phyloP scores from a whole-genome alignment of 148 eudicot genomes.

The Nyssa sinensis region DNA sequence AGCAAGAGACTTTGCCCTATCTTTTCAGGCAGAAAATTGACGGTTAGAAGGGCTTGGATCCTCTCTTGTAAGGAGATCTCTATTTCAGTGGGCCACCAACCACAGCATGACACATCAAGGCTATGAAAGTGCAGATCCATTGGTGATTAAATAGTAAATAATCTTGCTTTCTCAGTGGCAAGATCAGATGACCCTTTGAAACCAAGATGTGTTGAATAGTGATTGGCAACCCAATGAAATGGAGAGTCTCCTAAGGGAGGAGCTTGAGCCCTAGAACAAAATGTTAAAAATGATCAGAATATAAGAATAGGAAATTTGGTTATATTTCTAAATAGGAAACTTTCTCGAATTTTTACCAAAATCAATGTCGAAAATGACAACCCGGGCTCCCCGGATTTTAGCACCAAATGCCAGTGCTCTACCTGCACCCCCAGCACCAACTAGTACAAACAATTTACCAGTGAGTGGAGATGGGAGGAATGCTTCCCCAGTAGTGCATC shows the following conservation, averaged over 20 bases:
- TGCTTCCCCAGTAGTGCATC: slow-evolving; percentile 17
- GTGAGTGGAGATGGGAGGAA: slow-evolving; percentile 28
- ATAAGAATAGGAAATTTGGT: background rate
- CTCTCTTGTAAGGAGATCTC: background rate
- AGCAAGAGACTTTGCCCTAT: slow-evolving; percentile 48
- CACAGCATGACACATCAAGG: background rate
- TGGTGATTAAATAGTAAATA: background rate
- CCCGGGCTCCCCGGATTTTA: slow-evolving; percentile 42
- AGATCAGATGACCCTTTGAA: background rate
- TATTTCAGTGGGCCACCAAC: slow-evolving; percentile 8
- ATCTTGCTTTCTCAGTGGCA: background rate
- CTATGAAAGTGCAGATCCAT: background rate
- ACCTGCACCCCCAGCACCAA: slow-evolving; percentile 65
- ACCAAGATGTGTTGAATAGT: slow-evolving; percentile 2
- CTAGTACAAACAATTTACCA: slow-evolving; percentile 42
- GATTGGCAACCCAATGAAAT: slow-evolving; percentile 13
- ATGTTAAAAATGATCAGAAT: background rate
- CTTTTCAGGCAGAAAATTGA: slow-evolving; percentile 13
- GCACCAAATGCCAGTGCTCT: slow-evolving; percentile 57
- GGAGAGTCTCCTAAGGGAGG: background rate
- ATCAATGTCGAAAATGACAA: slow-evolving; percentile 41
- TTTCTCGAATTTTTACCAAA: slow-evolving; percentile 29
- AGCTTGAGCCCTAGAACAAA: background rate
- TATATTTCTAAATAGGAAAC: background rate
- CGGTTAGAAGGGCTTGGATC: slow-evolving; percentile 3